Percentiles rank a stretch among this genome's conserved stretches.
These are phyloP conservation scores for Yarrowia galli DNA, from an alignment of 1,139 yeast species.

Conservation along the genomic window DNA sequence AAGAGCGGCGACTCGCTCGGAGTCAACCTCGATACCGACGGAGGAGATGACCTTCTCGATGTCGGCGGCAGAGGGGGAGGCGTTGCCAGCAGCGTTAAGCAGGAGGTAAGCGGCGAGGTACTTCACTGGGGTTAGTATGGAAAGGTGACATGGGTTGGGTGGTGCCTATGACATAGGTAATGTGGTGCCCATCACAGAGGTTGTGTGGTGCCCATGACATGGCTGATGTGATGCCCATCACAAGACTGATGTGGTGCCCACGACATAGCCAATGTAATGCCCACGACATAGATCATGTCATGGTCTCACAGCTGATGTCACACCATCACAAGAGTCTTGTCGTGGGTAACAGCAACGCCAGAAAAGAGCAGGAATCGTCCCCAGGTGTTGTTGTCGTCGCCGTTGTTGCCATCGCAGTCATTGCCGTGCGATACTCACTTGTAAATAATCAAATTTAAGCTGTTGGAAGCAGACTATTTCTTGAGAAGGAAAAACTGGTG, in stretches of 20 bases:
- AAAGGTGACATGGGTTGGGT: background rate
- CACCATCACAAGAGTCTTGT: no score
- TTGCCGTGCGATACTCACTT: conserved; percentile 42
- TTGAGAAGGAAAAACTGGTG: conserved; percentile 51
- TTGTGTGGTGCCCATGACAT: no score
- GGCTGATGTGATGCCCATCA: no score
- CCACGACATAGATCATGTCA: no score
- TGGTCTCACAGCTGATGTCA: no score
- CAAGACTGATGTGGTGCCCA: no score
- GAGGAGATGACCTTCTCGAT: conserved; percentile 87
- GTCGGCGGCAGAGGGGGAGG: conserved; percentile 90
- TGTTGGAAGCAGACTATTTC: conserved; percentile 63
- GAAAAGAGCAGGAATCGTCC: background rate
- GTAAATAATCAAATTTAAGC: conserved; percentile 69
- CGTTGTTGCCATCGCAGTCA: background rate
- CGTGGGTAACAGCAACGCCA: no score
- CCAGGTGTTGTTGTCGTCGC: background rate
- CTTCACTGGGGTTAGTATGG: conserved; percentile 53
- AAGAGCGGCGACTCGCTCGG: conserved; percentile 82
- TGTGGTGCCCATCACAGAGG: no score
- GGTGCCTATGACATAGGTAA: no score
- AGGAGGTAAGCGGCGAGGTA: conserved; percentile 59
- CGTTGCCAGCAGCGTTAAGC: conserved; percentile 58
- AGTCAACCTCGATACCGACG: conserved; percentile 96
- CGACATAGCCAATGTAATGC: no score